Evolutionary conservation across 2,329 filamentous ascomycete species (phyloP), one percentile per base, ranked within the genome.

Genomic region (Paecilomyces sp.): DNA sequence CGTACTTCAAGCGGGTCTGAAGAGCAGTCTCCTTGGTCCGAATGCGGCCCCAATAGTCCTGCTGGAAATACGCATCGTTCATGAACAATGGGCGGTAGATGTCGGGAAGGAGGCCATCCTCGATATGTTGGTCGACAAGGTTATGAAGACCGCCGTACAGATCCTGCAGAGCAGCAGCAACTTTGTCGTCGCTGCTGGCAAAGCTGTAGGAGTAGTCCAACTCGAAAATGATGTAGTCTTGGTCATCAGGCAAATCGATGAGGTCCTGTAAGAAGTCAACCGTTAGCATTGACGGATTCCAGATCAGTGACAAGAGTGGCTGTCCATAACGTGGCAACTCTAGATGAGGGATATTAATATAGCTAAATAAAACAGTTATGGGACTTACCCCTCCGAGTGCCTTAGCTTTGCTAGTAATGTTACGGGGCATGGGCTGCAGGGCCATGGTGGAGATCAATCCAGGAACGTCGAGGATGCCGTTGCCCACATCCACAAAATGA

Each of bases 41-140:
- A 51, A 78, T 70, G 4, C 75, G 70, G 4, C 71, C 72, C 70
- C 74, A 80, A 64, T 76, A 80, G 57, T 79, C 75, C 68, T 81
- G 77, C 33, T 71, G 65, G 58, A 69, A 73, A 65, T 79, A 75
- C 9, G 71, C 72, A 55, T 80, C 78, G 59, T 79, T 80, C 73
- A 79, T 77, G 64, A 81, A 81, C 3, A 80, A 65, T 7, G 78
- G 78, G 12, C 74, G 65, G 59, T 79, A 76, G 5, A 71, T 74
- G 28, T 77, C 70, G 0, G 76, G 72, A 15, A 78, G 65, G 4
- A 68, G 65, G 11, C 73, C 74, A 9, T 70, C 58, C 4, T 70
- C 60, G 47, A 73, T 71, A 56, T 69, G 76, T 25, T 69, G 65
- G 13, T 70, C 66, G 8, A 77, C 68, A 1, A 72, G 57, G 13